These are phyloP conservation scores for Volvox africanus DNA, from an alignment of 139 green algal species.

Conservation along the genomic window DNA sequence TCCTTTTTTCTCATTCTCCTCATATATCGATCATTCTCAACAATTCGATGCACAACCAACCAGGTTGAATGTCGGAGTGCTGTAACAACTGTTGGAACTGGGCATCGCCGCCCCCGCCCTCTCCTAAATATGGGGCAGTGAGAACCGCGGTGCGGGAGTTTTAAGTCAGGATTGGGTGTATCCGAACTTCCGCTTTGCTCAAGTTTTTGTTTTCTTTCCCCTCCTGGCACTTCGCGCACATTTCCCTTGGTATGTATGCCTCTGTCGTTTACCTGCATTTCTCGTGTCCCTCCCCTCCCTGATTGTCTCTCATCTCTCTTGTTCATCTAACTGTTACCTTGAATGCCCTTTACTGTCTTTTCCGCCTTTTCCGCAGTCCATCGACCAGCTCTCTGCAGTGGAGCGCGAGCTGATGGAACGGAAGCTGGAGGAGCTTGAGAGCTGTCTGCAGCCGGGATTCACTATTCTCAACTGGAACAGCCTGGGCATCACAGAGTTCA, in stretches of 20 bases:
- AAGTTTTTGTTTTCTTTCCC: neutral
- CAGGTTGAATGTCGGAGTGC: too few species aligned
- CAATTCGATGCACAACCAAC: too few species aligned
- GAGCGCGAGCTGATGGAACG: constrained; percentile 79
- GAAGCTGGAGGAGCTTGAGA: constrained; percentile 78
- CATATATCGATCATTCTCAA: neutral
- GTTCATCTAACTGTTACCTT: too few species aligned
- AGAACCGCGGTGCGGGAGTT: too few species aligned
- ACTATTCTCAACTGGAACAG: constrained; percentile 93
- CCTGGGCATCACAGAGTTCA: constrained; percentile 90
- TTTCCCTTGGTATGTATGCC: neutral
- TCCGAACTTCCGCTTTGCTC: too few species aligned
- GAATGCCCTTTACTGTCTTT: neutral
- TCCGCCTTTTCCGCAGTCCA: constrained; percentile 51
- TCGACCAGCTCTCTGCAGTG: constrained; percentile 67
- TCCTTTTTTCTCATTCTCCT: neutral
- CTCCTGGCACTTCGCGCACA: neutral
- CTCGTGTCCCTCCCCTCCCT: neutral
- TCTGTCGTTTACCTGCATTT: neutral
- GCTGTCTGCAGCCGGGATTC: constrained; percentile 83
- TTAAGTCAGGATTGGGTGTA: too few species aligned
- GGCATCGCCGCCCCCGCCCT: too few species aligned
- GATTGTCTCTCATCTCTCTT: too few species aligned
- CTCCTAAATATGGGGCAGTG: too few species aligned
- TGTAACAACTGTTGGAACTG: too few species aligned